Conservation (phyloP, 2,329 filamentous ascomycete genomes). For the Rhexocercosporidium sp. region DNA sequence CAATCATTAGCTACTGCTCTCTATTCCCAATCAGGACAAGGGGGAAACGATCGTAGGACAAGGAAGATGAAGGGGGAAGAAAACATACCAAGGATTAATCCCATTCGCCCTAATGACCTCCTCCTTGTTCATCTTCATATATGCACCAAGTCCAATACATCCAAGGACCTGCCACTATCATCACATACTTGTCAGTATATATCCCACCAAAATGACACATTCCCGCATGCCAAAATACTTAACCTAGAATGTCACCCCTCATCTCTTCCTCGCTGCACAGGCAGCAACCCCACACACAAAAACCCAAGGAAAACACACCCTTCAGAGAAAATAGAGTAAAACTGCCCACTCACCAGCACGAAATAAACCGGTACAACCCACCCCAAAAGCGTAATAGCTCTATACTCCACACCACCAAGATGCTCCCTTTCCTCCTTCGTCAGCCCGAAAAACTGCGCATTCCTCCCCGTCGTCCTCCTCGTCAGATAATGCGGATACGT, state of each 20-base stretch:
- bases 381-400: conserved; percentile 63
- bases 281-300: too few species aligned
- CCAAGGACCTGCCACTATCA: conserved; percentile 60
- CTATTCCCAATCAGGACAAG: not conserved
- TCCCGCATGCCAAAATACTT: too few species aligned
- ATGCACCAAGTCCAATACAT: conserved; percentile 64
- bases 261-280: too few species aligned
- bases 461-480: conserved; percentile 49
- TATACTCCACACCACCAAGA: conserved; percentile 68
- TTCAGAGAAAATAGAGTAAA: too few species aligned
- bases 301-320: too few species aligned
- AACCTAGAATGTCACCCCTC: too few species aligned
- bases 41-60: not conserved
- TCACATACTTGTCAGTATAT: too few species aligned
- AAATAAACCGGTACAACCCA: conserved; percentile 67
- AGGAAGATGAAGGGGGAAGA: not conserved
- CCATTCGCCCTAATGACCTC: conserved; percentile 57
- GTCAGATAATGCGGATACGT: conserved; percentile 36
- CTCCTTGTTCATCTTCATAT: conserved; percentile 59
- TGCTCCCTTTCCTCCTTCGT: conserved; percentile 58
- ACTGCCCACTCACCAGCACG: conserved; percentile 41
- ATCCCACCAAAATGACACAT: too few species aligned
- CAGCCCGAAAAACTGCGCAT: conserved; percentile 60
- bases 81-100: conserved; percentile 60
- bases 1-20: conserved; percentile 4